Evolutionary conservation across 2,329 filamentous ascomycete species (phyloP).

Genomic region (Colletotrichum sp.): DNA sequence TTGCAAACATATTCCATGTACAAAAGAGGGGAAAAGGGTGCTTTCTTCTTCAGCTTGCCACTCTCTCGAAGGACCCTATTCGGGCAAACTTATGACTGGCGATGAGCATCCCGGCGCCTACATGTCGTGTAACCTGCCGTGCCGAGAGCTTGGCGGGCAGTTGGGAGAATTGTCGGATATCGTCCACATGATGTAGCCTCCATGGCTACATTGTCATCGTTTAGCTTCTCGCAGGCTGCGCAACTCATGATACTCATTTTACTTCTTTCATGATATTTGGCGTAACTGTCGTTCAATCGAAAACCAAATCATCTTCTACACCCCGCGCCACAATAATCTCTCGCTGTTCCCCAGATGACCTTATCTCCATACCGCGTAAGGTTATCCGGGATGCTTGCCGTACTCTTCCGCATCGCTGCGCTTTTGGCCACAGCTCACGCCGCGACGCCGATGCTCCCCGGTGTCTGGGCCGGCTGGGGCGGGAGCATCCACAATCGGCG

Average conservation of each 20-base stretch:
- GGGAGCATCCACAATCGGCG: not conserved
- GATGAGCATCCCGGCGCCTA: not conserved
- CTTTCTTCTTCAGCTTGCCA: not conserved
- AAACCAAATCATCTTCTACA: not conserved
- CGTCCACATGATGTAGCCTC: not conserved
- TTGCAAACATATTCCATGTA: not conserved
- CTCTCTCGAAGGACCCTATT: not conserved
- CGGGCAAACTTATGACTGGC: not conserved
- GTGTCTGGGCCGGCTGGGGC: not conserved
- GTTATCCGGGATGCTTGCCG: not conserved
- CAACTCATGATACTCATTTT: not conserved
- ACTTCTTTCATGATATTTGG: not conserved
- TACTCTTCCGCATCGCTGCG: not conserved
- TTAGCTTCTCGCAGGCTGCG: not conserved
- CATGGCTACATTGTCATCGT: not conserved
- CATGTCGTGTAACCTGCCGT: not conserved
- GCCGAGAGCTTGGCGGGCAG: not conserved
- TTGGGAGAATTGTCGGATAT: not conserved
- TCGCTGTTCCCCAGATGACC: not conserved
- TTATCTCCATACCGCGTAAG: not conserved
- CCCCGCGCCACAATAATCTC: not conserved
- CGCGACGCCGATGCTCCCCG: not conserved
- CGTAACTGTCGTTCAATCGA: not conserved
- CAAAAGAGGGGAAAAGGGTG: not conserved
- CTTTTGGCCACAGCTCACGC: not conserved